Conservation (phyloP, 305 asterid species). For the Salvia sclarea region DNA sequence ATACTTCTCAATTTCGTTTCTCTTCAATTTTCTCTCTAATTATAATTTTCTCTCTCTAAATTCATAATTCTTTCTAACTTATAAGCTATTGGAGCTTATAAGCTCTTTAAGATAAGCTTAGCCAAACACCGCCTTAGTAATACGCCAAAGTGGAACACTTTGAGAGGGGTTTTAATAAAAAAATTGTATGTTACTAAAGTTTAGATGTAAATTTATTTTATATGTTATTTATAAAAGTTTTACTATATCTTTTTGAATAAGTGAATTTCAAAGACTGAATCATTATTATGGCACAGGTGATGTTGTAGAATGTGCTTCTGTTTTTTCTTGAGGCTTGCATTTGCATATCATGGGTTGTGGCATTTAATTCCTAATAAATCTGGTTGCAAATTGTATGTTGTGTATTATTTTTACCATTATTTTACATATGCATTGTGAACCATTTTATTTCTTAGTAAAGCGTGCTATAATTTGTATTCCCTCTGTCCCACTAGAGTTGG, state of each 20-base stretch:
- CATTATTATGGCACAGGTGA: not conserved
- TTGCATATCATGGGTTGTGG: conserved; percentile 5
- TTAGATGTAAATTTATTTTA: not conserved
- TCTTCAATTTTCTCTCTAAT: too few relatives aligned
- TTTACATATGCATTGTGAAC: conserved; percentile 9
- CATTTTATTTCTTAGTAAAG: conserved; percentile 20
- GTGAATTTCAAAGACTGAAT: not conserved
- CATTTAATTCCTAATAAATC: conserved; percentile 12
- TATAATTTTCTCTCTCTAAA: too few relatives aligned
- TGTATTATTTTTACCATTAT: conserved; percentile 2
- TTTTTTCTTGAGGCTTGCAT: conserved; percentile 17
- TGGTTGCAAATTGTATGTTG: not conserved
- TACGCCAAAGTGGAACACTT: not conserved
- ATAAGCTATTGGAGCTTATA: too few relatives aligned
- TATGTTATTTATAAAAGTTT: not conserved
- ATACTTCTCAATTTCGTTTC: too few relatives aligned
- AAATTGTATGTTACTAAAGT: not conserved
- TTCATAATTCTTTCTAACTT: too few relatives aligned
- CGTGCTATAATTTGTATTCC: not conserved
- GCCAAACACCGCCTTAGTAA: too few relatives aligned
- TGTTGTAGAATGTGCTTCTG: conserved; percentile 19
- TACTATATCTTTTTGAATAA: not conserved
- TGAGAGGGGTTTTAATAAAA: not conserved
- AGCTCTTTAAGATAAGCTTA: too few relatives aligned
- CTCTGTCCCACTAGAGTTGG: too few relatives aligned